Base-by-base conservation (phyloP, 2,329 filamentous ascomycete species). In the Neofusicoccum cordaticola region DNA sequence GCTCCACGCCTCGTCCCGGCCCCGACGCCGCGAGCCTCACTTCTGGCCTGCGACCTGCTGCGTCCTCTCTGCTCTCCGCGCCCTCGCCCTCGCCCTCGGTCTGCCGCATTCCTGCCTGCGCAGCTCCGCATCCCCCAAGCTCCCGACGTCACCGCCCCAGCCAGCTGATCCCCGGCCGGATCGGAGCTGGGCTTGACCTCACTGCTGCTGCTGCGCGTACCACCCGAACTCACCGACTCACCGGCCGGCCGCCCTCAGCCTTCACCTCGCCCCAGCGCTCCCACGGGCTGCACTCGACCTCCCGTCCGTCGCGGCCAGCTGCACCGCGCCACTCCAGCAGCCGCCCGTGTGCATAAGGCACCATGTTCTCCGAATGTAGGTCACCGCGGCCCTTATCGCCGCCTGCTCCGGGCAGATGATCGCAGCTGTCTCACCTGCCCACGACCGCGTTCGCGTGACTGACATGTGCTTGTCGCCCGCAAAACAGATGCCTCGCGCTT, bases 361-460 rank as follows among this genome's bases (percentile, higher is more conserved):
- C 68, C 77, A 92, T 93, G 90, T 92, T 92, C 81, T 96, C 92
- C 65, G 92, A 96, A 88, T 96, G 92, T 96, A 85, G 81, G 91
- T 83, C 66, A 52, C 64, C 68, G 64, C 37, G 53, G 66, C 70
- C 66, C 70, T 74, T 73, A 72, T 73, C 71, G 68, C 63, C 70
- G 64, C 67, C 75, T 73, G 74, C 73, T 74, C 72, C 75, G 68
- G 61, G 67, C 70, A 64, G 64, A 67, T 67, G 64, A 62, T 69
- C 37, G 69, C 69, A 68, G 53, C 65, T 72, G 71, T 73, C 74
- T 73, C 66, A 71, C 58, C 63, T 56, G 57, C 50, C 42, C 27
- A 62, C 61, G 8, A 37, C 47, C 51, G 53, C 64, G 70, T 73
- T 76, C 77, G 78, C 76, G 78, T 81, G 79, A 80, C 76, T 79